These are phyloP conservation scores for Neurospora sublineolata DNA, from an alignment of 495 filamentous ascomycete genomes.

Conservation along the genomic window DNA sequence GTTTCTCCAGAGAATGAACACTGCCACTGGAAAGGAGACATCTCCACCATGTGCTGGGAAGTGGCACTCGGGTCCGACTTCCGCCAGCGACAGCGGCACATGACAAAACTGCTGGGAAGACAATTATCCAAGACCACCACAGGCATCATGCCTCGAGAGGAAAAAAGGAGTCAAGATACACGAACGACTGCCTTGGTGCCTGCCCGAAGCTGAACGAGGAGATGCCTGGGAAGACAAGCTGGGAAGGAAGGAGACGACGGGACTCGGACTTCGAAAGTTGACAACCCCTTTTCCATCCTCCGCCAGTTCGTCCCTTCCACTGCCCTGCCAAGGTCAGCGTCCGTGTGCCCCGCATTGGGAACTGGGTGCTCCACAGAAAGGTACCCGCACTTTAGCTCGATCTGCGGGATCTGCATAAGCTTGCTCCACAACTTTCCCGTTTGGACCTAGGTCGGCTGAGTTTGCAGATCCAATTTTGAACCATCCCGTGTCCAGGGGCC, in stretches of 20 bases:
- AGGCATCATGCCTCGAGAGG: background rate
- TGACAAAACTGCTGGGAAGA: background rate
- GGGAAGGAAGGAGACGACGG: background rate
- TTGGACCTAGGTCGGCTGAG: background rate
- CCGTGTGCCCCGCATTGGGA: background rate
- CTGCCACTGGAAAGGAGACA: background rate
- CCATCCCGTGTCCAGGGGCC: background rate
- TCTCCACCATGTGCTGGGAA: background rate
- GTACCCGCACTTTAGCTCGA: background rate
- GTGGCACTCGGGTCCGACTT: background rate
- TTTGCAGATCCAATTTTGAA: background rate
- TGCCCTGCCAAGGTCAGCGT: background rate
- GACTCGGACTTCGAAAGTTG: background rate
- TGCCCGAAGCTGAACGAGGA: background rate
- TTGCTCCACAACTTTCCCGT: background rate
- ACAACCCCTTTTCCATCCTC: background rate
- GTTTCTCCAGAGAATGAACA: background rate
- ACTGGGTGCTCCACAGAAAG: background rate
- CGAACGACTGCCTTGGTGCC: background rate
- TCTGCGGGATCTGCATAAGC: background rate
- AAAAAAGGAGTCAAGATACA: background rate
- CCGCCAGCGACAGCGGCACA: background rate
- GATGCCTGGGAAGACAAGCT: background rate
- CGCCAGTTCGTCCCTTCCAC: background rate
- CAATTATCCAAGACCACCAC: background rate